Evolutionary conservation across 306 rosid genomes (phyloP), one percentile per base, ranked within the genome.

Genomic region (Hippophae gyantsensis): DNA sequence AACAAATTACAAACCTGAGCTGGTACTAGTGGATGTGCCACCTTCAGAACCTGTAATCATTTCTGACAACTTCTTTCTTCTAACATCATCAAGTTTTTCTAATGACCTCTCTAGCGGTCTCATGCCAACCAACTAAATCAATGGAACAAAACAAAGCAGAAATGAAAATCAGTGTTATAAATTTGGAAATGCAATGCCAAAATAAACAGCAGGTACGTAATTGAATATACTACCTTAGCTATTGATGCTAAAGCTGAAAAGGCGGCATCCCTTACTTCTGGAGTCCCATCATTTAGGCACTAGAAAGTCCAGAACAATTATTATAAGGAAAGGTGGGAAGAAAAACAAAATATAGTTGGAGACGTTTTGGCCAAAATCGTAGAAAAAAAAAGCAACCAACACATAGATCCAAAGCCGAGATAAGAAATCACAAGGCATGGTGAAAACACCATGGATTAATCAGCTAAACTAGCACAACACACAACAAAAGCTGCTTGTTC

Each of bases 191-290:
- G 13, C 27, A 40, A 49, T 54, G 32, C 38, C 51, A 65, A 2
- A 13, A 53, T 0, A 53, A 8, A 42, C 6, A 48, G n/a, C 52
- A 42, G n/a, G 14, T 42, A 48, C 38, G 9, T 44, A 7, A 64
- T 42, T 46, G 13, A 49, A 64, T 70, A 11, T 49, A 55, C 46
- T 73, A 89, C 99, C 97, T 93, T 93, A n/a, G 97, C 99, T 74
- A 86, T 72, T 63, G 89, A 97, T 9, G 97, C 84, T 75, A 93
- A 70, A 64, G 80, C 93, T 55, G 89, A 89, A 86, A 93, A 93
- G 57, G 99, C 86, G 26, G 99, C 97, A 74, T 93, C 99, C 81
- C 99, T 86, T 72, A 93, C 99, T 0, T 93, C 99, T 11, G 97
- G 99, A 58, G 97, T 93, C 57, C 95, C 89, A 56, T 93, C 99